These are phyloP conservation scores for Lasiodiplodia theobromae DNA, from an alignment of 2,329 filamentous ascomycete genomes.

Conservation along the genomic window DNA sequence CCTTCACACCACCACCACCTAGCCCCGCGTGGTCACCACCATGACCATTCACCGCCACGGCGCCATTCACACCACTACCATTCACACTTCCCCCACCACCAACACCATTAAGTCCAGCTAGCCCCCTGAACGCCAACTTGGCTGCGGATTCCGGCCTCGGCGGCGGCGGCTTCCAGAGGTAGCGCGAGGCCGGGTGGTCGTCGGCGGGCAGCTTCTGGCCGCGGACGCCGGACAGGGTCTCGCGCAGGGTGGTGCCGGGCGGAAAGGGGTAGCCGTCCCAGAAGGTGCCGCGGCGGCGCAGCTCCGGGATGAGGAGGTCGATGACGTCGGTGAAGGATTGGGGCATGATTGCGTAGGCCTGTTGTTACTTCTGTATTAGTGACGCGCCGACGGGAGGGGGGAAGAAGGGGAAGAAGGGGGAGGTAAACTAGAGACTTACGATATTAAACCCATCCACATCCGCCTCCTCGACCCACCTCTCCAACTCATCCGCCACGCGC, in stretches of 20 bases:
- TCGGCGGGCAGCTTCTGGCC: conserved; percentile 60
- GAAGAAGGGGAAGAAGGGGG: background rate
- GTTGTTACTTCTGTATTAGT: too few species aligned
- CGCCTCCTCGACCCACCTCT: conserved; percentile 71
- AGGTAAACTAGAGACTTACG: conserved; percentile 52
- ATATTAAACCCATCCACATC: conserved; percentile 80
- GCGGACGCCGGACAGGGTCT: conserved; percentile 63
- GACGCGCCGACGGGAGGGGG: too few species aligned
- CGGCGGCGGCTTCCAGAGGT: conserved; percentile 49
- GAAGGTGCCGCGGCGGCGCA: conserved; percentile 65
- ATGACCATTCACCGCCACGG: too few species aligned
- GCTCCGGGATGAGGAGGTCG: conserved; percentile 65
- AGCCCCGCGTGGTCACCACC: too few species aligned
- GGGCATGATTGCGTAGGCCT: conserved; percentile 71
- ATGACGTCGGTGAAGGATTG: conserved; percentile 73
- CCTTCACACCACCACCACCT: too few species aligned
- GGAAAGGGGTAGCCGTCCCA: conserved; percentile 60
- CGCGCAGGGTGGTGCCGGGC: conserved; percentile 65
- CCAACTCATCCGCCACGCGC: conserved; percentile 71
- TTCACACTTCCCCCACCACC: background rate
- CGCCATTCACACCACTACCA: background rate
- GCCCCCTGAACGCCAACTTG: conserved; percentile 33
- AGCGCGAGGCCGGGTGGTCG: conserved; percentile 61
- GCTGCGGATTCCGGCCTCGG: conserved; percentile 39
- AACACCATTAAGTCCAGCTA: background rate